Base-by-base conservation (phyloP, 495 filamentous ascomycete genomes). In the Hypoxylon perforatum region DNA sequence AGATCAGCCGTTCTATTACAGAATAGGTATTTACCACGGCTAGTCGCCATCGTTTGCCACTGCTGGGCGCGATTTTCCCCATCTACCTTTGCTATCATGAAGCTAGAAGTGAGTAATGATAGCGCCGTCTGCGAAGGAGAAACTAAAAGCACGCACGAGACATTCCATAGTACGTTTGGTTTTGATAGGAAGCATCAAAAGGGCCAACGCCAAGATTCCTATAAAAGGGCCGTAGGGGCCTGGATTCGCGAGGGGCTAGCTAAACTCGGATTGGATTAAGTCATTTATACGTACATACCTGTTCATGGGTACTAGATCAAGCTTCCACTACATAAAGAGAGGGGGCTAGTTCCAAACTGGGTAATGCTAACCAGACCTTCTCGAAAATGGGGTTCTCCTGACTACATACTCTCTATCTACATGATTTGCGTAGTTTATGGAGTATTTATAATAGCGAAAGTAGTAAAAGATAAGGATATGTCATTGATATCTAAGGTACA, bases 1-100 rank as follows among this genome's bases (percentile, higher is more conserved):
- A 67, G 64, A 67, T 67, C 64, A 67, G 23, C 39, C 23, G 41
- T 65, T 49, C 55, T 22, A 59, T 53, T 65, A 23, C 18, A 8
- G 41, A 39, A 22, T 22, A 17, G 3, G 3, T 39, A 7, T 14
- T 3, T 8, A 12, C 11, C 12, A 14, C 15, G 4, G 36, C 36
- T 14, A 14, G 36, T 39, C 36, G 11, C 30, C 11, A 39, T 14
- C 5, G 10, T 17, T 18, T 44, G 7, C 7, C 41, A 17, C 41
- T 7, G 21, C 8, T 44, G 7, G 25, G 25, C 7, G 25, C 25
- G 7, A 28, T 10, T 4, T 33, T 33, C 3, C 21, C 17, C 4
- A 4, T 4, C 17, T 10, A 21, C 41, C 21, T 3, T 44, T 10
- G 11, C 17, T 19, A 44, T 44, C 41, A 4, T 19, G 41, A 15